Conservation (phyloP, 768 basidiomycete genomes). For the Russula lepida region DNA sequence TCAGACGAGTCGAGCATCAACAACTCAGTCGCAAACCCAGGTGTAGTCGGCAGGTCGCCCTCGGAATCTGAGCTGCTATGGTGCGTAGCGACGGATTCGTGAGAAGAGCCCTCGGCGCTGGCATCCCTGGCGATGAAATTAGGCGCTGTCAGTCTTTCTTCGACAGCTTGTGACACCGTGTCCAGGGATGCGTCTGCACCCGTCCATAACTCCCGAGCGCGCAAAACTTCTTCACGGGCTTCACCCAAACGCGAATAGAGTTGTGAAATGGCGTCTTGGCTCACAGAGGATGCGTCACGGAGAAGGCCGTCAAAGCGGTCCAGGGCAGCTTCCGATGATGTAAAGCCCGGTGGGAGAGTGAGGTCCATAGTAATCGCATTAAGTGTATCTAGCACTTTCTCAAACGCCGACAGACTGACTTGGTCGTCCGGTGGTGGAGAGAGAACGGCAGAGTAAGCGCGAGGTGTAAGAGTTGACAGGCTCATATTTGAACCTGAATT, state of each 20-base stretch:
- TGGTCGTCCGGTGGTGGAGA: slow-evolving; percentile 32
- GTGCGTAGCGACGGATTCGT: not conserved
- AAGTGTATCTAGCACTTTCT: slow-evolving; percentile 47
- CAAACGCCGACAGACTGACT: slow-evolving; percentile 29
- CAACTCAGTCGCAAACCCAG: not conserved
- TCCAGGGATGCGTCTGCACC: slow-evolving; percentile 39
- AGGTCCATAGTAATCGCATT: slow-evolving; percentile 39
- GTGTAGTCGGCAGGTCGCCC: not conserved
- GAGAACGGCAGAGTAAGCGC: not conserved
- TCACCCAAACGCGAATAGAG: slow-evolving; percentile 50
- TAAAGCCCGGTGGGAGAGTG: slow-evolving; percentile 22
- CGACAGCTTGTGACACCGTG: slow-evolving; percentile 36
- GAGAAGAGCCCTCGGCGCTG: not conserved
- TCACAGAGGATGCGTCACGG: slow-evolving; percentile 40
- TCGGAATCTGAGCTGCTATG: slow-evolving; percentile 10
- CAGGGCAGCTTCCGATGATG: slow-evolving; percentile 34
- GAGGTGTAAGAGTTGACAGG: slow-evolving; percentile 26
- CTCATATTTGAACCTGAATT: slow-evolving; percentile 42
- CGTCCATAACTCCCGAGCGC: slow-evolving; percentile 39
- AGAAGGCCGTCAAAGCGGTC: slow-evolving; percentile 39
- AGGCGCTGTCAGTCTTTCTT: slow-evolving; percentile 32
- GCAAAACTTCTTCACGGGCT: slow-evolving; percentile 39
- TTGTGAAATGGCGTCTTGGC: slow-evolving; percentile 38
- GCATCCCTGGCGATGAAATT: not conserved
- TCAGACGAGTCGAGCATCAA: not conserved